These are phyloP conservation scores for Coemansia sp. DNA, from an alignment of 192 early-diverging fungal genomes.

Conservation along the genomic window DNA sequence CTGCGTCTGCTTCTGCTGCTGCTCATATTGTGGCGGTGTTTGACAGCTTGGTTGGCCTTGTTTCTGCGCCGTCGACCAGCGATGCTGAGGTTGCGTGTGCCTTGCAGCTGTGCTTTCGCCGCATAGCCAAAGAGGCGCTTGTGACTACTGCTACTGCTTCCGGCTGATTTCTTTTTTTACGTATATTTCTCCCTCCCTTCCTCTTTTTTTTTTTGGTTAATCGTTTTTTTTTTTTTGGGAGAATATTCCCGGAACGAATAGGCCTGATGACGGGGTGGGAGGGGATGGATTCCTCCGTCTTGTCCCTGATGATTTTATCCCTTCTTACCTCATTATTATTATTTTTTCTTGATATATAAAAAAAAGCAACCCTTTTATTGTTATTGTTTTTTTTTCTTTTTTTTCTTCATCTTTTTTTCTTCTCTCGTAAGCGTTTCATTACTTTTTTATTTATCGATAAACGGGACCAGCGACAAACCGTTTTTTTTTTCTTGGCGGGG, in stretches of 20 bases:
- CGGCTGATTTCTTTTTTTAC: neutral
- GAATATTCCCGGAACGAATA: neutral
- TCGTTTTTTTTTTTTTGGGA: neutral
- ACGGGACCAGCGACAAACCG: neutral
- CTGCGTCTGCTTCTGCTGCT: neutral
- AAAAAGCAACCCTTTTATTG: neutral
- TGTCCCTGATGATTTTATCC: too few species aligned
- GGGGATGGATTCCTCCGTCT: too few species aligned
- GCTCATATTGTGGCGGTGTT: conserved; percentile 42
- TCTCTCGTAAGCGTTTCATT: neutral
- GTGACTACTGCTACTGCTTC: neutral
- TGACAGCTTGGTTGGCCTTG: conserved; percentile 24
- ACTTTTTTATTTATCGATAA: neutral
- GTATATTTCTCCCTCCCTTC: neutral
- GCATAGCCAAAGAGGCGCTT: conserved; percentile 25
- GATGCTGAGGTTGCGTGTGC: conserved; percentile 11
- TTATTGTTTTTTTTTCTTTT: neutral
- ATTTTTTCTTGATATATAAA: too few species aligned
- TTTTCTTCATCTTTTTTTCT: neutral
- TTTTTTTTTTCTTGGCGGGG: too few species aligned
- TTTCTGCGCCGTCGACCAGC: neutral
- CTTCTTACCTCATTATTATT: too few species aligned
- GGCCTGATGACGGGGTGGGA: too few species aligned
- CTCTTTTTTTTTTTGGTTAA: conserved; percentile 6
- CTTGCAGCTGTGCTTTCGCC: conserved; percentile 31